Conservation (phyloP, 305 asterid species). For the Vinca major region DNA sequence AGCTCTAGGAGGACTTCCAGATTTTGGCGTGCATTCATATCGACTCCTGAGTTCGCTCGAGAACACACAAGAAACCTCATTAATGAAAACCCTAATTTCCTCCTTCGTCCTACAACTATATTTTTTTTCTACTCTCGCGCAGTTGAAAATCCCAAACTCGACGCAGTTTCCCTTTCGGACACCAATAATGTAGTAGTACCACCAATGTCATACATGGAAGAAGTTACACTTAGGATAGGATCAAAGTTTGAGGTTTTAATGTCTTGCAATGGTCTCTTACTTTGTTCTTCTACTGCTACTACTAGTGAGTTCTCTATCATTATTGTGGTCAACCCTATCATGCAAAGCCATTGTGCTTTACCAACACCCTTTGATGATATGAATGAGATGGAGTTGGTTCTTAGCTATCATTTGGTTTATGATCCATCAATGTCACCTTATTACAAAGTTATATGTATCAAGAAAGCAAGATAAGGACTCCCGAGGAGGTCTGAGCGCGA, state of each 20-base stretch:
- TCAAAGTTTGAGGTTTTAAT: background rate
- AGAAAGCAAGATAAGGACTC: too few species aligned
- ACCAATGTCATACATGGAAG: background rate
- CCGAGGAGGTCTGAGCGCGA: background rate
- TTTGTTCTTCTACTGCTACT: background rate
- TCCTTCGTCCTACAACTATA: background rate
- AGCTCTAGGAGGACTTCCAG: background rate
- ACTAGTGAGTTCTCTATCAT: too few species aligned
- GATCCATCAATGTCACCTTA: slow-evolving; percentile 1
- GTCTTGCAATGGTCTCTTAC: slow-evolving; percentile 7
- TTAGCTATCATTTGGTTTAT: background rate
- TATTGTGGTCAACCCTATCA: slow-evolving; percentile 4
- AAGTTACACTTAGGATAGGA: background rate
- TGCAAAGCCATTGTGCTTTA: background rate
- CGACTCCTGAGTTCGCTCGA: background rate
- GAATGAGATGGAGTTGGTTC: background rate
- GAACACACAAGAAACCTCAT: background rate
- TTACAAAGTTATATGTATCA: slow-evolving; percentile 3
- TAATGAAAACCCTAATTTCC: background rate
- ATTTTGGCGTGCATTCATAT: background rate
- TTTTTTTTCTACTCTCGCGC: background rate
- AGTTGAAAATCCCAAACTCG: background rate
- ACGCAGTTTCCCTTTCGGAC: too few species aligned
- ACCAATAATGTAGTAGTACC: background rate
- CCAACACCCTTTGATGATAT: background rate